phyloP scores from a whole-genome alignment of 371 early-diverging fungal species.

The Mortierella sp. region DNA sequence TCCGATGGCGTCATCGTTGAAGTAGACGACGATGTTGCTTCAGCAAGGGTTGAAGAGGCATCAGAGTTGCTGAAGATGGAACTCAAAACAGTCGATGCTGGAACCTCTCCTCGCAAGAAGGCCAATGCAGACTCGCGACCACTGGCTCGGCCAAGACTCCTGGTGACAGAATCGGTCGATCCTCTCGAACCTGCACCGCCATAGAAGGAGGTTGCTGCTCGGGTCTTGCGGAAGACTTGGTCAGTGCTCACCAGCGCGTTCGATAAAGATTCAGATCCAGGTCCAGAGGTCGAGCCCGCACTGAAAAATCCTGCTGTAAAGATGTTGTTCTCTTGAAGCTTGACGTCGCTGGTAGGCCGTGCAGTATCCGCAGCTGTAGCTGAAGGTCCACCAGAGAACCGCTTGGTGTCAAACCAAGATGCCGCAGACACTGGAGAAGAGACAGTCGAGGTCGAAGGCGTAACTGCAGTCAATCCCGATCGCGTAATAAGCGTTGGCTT shows the following conservation, averaged over 20 bases:
- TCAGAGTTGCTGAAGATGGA: slow-evolving; percentile 35
- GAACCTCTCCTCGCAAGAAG: slow-evolving; percentile 38
- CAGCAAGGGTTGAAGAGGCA: background rate
- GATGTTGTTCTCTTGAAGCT: background rate
- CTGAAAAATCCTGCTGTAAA: slow-evolving; percentile 9
- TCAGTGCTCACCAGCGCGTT: background rate
- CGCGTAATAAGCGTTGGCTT: slow-evolving; percentile 45
- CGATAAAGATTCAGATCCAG: background rate
- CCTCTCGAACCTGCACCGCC: slow-evolving; percentile 5
- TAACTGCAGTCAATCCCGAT: slow-evolving; percentile 32
- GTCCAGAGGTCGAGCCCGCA: slow-evolving; percentile 1
- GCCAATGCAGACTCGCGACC: slow-evolving; percentile 45
- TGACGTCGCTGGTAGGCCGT: background rate
- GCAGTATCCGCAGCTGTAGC: background rate
- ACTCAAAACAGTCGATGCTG: slow-evolving; percentile 32
- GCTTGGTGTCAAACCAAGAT: slow-evolving; percentile 41
- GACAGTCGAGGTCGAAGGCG: slow-evolving; percentile 46
- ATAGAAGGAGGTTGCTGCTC: slow-evolving; percentile 28
- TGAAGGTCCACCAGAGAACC: slow-evolving; percentile 16
- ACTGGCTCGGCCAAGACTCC: slow-evolving; percentile 30
- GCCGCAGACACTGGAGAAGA: slow-evolving; percentile 45
- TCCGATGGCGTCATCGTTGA: background rate
- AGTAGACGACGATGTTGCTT: background rate
- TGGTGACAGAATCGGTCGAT: slow-evolving; percentile 19
- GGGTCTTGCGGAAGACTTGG: slow-evolving; percentile 8